Evolutionary conservation across 2,329 filamentous ascomycete genomes (phyloP).

Genomic region (Fusarium xyrophilum): DNA sequence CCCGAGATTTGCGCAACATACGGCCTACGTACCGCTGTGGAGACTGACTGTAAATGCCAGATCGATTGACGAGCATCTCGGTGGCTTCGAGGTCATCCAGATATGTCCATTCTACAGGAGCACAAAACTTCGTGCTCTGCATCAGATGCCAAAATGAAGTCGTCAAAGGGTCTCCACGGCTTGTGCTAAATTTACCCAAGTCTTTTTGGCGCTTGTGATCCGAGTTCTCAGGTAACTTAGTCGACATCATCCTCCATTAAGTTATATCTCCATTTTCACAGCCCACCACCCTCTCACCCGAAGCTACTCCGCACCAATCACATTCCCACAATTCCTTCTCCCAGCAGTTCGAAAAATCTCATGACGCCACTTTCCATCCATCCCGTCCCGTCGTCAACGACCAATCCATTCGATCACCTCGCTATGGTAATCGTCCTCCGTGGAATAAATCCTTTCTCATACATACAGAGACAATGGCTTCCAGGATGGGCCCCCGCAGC

Average conservation of each 20-base stretch:
- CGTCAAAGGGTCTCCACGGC: neutral
- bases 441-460: neutral
- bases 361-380: conserved; percentile 44
- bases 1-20: neutral
- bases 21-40: neutral
- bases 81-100: neutral
- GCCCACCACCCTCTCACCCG: conserved; percentile 40
- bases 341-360: conserved; percentile 47
- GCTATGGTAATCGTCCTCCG: neutral
- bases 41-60: neutral
- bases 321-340: conserved; percentile 39
- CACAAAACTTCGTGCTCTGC: neutral
- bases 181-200: neutral
- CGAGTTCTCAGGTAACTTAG: neutral
- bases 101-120: neutral
- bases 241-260: conserved; percentile 1
- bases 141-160: neutral
- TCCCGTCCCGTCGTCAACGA: conserved; percentile 37
- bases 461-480: conserved; percentile 48
- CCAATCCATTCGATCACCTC: neutral
- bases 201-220: neutral
- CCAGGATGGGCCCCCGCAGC: conserved; percentile 65
- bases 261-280: neutral
- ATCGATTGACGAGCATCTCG: neutral
- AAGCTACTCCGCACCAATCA: conserved; percentile 50